Evolutionary conservation across 2,329 filamentous ascomycete genomes (phyloP), one percentile per base, ranked within the genome.

Genomic region (Colletotrichum sp.): DNA sequence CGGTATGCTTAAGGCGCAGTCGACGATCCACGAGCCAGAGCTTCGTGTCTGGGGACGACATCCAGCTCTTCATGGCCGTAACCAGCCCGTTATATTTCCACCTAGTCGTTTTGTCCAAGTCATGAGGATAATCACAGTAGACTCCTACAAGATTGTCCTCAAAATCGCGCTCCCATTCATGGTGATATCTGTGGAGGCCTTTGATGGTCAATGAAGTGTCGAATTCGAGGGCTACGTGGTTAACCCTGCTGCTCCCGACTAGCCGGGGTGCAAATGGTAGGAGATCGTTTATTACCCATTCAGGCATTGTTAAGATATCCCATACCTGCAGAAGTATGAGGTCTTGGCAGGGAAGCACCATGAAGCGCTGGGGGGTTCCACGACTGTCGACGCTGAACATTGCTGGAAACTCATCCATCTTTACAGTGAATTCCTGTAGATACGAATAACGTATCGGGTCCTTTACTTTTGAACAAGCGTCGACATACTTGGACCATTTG

Each of bases 381-480:
- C 10, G n/a, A 22, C 44, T 48, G 0, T 48, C 10, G 44, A 48
- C 44, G 44, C 44, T 48, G 10, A 48, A 48, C 18, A 22, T 22
- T 48, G 44, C n/a, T 2, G n/a, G n/a, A 0, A n/a, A 48, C 13
- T 22, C 44, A 48, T 22, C 44, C 2, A 48, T 22, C 0, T 48
- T 22, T 1, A 48, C 1, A 48, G 44, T 0, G n/a, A 48, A 48
- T 22, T 48, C 44, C n/a, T 10, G 9, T 1, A 48, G 0, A 6
- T 13, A 2, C 44, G 44, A 22, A 1, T 52, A 3, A 5, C 13
- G 44, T 22, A 52, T 24, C n/a, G 44, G 44, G 10, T 52, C n/a
- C 44, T 2, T 52, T 8, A 52, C 44, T 52, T 24, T 52, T 7
- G 44, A 13, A 24, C 44, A 52, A 24, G 44, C 44, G 2, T 52